A percentile compares a stretch with the other conserved stretches of the same genome.
Conservation (phyloP, 2,329 filamentous ascomycete genomes). For the Calonectria fujianensis region DNA sequence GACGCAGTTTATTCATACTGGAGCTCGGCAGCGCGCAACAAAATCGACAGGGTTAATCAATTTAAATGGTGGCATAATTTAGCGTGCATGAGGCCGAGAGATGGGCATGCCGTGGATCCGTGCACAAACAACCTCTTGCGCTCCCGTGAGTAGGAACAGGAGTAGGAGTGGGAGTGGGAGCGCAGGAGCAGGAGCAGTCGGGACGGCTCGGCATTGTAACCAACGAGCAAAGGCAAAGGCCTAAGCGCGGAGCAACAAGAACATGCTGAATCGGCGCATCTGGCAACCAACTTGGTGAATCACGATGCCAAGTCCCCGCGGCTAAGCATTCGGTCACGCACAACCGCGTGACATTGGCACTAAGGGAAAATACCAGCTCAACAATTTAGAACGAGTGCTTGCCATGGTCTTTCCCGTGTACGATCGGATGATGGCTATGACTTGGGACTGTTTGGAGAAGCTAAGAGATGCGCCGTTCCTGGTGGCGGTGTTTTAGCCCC, state of each 20-base stretch:
- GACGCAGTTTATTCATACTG: conserved; percentile 2
- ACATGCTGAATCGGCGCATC: not conserved
- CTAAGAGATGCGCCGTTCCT: conserved; percentile 15
- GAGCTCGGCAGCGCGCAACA: not conserved
- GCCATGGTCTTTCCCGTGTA: not conserved
- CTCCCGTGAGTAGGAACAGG: not conserved
- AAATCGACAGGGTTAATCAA: not conserved
- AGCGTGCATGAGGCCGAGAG: not conserved
- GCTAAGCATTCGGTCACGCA: not conserved
- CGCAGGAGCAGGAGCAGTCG: not conserved
- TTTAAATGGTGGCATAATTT: conserved; percentile 15
- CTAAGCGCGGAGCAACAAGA: not conserved
- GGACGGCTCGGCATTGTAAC: not conserved
- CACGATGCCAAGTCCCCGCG: not conserved
- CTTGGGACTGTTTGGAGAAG: not conserved
- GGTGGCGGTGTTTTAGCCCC: not conserved
- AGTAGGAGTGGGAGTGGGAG: too few relatives aligned
- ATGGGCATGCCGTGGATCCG: not conserved
- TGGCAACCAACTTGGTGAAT: not conserved
- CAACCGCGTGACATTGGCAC: not conserved
- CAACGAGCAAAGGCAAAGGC: not conserved
- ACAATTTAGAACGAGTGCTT: not conserved
- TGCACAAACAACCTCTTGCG: not conserved
- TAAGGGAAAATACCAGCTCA: not conserved
- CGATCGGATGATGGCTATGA: conserved; percentile 13